Evolutionary conservation across 306 rosid genomes (phyloP).

Genomic region (Cajanus cajan): DNA sequence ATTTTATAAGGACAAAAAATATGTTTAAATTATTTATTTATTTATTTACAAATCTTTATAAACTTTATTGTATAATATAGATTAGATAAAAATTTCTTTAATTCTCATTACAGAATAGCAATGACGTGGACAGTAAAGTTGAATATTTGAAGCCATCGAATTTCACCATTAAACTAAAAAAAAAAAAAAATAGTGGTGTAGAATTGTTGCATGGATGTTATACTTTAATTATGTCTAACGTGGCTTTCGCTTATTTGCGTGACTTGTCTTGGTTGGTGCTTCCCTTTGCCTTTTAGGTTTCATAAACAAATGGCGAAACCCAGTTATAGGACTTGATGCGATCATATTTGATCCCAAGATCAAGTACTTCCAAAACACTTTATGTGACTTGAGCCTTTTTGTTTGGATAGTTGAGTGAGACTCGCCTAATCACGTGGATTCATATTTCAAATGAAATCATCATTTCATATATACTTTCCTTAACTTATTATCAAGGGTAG

Average conservation of each 20-base stretch:
- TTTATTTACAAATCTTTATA: too few relatives aligned
- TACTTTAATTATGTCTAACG: too few relatives aligned
- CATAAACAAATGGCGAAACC: not conserved
- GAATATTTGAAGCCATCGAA: too few relatives aligned
- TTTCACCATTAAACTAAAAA: too few relatives aligned
- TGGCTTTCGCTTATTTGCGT: not conserved
- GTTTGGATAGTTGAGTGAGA: not conserved
- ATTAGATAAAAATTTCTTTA: too few relatives aligned
- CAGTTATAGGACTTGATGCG: not conserved
- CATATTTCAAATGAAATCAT: not conserved
- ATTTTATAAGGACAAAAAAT: too few relatives aligned
- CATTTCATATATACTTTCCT: not conserved
- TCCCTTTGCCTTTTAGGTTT: not conserved
- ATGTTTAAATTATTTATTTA: too few relatives aligned
- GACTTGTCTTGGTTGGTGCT: not conserved
- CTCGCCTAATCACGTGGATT: not conserved
- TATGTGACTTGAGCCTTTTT: not conserved
- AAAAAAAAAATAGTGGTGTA: too few relatives aligned
- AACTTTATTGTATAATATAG: too few relatives aligned
- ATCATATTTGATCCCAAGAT: not conserved
- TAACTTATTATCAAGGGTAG: not conserved
- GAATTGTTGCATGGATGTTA: too few relatives aligned
- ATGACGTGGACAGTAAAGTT: too few relatives aligned
- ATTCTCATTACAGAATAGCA: too few relatives aligned
- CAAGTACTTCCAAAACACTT: not conserved